Conservation (phyloP, 768 basidiomycete species). For the Kwoniella dejecticola region DNA sequence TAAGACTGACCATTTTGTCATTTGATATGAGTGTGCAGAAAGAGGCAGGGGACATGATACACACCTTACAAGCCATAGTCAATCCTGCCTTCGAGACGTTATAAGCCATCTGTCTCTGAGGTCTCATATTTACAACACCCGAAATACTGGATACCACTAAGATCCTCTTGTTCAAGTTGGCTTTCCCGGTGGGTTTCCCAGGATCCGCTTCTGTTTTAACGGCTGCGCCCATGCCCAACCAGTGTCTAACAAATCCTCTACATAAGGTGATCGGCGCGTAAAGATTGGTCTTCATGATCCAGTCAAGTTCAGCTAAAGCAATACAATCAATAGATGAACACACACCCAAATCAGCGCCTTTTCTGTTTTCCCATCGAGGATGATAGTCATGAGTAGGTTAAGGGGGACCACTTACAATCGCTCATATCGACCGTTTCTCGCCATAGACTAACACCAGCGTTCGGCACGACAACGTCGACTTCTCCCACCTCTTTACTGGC, state of each 20-base stretch:
- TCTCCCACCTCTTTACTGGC: conserved; percentile 46
- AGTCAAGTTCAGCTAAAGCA: neutral
- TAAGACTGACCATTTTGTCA: neutral
- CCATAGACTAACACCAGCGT: conserved; percentile 52
- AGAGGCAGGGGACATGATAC: neutral
- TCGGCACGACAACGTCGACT: conserved; percentile 52
- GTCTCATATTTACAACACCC: conserved; percentile 52
- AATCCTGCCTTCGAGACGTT: conserved; percentile 28
- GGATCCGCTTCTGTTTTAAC: neutral
- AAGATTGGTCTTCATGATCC: conserved; percentile 49
- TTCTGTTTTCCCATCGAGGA: too few relatives aligned
- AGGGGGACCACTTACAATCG: conserved; percentile 32
- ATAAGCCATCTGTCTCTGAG: conserved; percentile 54
- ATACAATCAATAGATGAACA: neutral
- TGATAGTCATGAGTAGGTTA: neutral
- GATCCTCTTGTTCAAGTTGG: conserved; percentile 47
- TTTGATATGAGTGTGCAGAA: too few relatives aligned
- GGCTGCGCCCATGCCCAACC: conserved; percentile 40
- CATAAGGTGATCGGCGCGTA: conserved; percentile 52
- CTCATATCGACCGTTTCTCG: conserved; percentile 39
- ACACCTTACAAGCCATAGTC: conserved; percentile 50
- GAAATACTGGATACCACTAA: conserved; percentile 52
- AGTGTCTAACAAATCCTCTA: conserved; percentile 46
- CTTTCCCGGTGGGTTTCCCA: conserved; percentile 7
- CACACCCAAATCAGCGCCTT: too few relatives aligned